Evolutionary conservation across 257 asterid species (phyloP), one percentile per base, ranked within the genome.

Genomic region (Gentiana macrophylla): DNA sequence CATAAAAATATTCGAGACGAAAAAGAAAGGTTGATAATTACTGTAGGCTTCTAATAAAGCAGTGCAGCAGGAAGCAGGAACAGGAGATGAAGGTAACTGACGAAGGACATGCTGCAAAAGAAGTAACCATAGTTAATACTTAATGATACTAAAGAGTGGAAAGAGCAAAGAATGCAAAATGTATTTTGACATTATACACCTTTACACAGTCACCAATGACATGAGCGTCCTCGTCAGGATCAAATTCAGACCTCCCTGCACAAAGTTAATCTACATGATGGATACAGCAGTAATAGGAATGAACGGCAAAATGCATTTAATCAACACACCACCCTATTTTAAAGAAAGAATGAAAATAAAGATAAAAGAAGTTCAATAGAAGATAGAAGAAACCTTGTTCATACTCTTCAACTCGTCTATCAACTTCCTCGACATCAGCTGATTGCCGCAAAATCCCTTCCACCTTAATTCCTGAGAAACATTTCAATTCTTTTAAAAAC

Each of bases 1-100:
- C 46, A 0, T 41, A 41, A 41, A 5, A 41, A 41, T 5, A 24
- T 41, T 5, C 6, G 46, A 41, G 46, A 41, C 9, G 46, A 41
- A 41, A 41, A 41, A 41, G 46, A 10, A 41, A 41, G 46, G 46
- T 41, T 5, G 46, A 41, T 41, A 7, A 94, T 76, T 68, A 89
- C 97, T 85, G 70, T 74, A 81, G 63, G 95, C 90, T 71, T 89
- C 97, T 80, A 89, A 76, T 75, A 89, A 77, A 43, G 97, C 95
- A 56, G 87, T 79, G 73, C 97, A 89, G 75, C 97, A 89, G 61
- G 97, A 81, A 50, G 94, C 97, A 62, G 97, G 97, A 69, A 89
- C 97, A 32, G 97, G 97, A 67, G 97, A 89, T 43, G 97, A 89
- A 62, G 97, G 97, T 53, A 89, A 80, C 82, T 89, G 95, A 55